Evolutionary conservation across 2,329 filamentous ascomycete genomes (phyloP), one percentile per base, ranked within the genome.

Genomic region (Chrysoporthe puriensis): DNA sequence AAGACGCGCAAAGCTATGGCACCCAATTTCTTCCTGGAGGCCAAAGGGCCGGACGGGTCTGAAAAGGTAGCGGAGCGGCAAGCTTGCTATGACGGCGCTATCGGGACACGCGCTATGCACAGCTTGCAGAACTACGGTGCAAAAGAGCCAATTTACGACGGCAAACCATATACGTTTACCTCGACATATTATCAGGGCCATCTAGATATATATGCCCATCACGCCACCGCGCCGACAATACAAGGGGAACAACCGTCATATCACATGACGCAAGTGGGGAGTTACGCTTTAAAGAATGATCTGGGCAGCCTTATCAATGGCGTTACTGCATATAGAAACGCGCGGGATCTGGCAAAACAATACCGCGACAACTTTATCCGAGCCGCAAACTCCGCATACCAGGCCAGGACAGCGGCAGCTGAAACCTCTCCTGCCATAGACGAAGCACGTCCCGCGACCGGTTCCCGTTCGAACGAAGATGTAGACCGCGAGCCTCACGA

Each of bases 11-110:
- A 73, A 68, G 78, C 78, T 0, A 67, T 78, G 9, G 74, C 71
- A 43, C 79, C 79, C 4, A 82, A 83, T 72, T 79, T 82, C 66
- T 82, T 83, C 66, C 32, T 82, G 1, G 78, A 78, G 63, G 77
- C 72, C 0, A 82, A 82, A 68, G 77, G 76, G 1, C 78, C 76
- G 11, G 66, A 76, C 66, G 77, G 77, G 3, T 73, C 69, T 57
- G 11, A 62, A 6, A 73, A 65, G 6, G 77, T 79, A 8, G 77
- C 74, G 21, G 71, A 11, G 52, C 74, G 76, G 42, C 79, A 81
- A 68, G 79, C 76, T 63, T 73, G 74, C 63, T 77, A 80, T 59
- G 74, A 81, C 67, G 77, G 79, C 48, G 79, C 79, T 2, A 58
- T 73, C 21, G 79, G 79, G 44, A 73, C 78, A 40, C 76, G 78